Percentiles rank a stretch among this genome's conserved stretches.
Conservation (phyloP, 805 yeast genomes). For the Lachancea thermotolerans region DNA sequence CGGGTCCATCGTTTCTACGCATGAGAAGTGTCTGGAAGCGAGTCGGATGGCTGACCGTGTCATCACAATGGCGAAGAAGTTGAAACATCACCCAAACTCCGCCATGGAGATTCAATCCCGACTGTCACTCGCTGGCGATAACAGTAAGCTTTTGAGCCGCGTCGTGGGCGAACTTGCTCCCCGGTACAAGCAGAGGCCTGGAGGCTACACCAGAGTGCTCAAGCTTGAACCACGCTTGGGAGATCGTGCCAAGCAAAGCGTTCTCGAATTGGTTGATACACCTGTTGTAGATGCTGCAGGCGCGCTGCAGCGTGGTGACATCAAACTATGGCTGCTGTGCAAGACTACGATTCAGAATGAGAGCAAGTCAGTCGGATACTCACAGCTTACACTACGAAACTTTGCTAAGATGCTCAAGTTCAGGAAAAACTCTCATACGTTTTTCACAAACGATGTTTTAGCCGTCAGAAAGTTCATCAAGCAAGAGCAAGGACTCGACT, state of each 20-base stretch:
- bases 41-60: constrained; percentile 56
- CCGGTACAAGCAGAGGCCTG: constrained; percentile 55
- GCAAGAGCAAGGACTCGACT: constrained; percentile 8
- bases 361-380: constrained; percentile 15
- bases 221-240: constrained; percentile 80
- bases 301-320: constrained; percentile 25
- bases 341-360: constrained; percentile 23
- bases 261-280: constrained; percentile 79
- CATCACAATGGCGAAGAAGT: constrained; percentile 50
- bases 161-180: constrained; percentile 57
- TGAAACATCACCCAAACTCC: constrained; percentile 7
- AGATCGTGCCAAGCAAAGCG: constrained; percentile 86
- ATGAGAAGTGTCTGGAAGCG: constrained; percentile 67
- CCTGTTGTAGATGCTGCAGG: constrained; percentile 23
- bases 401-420: constrained; percentile 18
- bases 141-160: constrained; percentile 50
- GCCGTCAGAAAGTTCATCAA: constrained; percentile 14
- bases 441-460: constrained; percentile 4
- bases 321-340: constrained; percentile 29
- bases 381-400: constrained; percentile 19
- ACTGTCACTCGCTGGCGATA: constrained; percentile 41
- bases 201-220: constrained; percentile 83
- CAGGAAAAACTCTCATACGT: constrained; percentile 6
- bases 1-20: constrained; percentile 66
- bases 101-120: constrained; percentile 32